Base-by-base conservation (phyloP, 805 yeast species). In the Metschnikowia borealis region DNA sequence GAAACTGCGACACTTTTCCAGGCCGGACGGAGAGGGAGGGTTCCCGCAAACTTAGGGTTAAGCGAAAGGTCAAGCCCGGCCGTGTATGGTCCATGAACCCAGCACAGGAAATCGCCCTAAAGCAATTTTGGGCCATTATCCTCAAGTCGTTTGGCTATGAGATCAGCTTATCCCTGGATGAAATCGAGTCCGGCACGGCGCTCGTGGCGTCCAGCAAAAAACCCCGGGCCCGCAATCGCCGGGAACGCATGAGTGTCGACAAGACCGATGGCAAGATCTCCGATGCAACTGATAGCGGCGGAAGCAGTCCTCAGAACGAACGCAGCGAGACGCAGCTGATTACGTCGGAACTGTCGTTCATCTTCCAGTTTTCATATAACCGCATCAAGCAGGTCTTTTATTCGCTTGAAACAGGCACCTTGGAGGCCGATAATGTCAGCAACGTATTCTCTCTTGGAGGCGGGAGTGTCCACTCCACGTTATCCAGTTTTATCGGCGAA, bases 51-150 rank as follows among this genome's bases (percentile, higher is more conserved):
- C 46, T n/a, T 18, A 20, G 33, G 17, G 46, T 43, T 15, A 33
- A 34, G 21, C 39, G 46, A 11, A 23, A 29, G 4, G n/a, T 33
- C 29, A 37, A 44, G 13, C 51, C 46, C 14, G 54, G 46, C 3
- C 42, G 55, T 7, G 43, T 50, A 17, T 53, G 55, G 55, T 45
- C 49, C 11, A 37, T 53, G 45, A 38, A 13, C 17, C n/a, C 29
- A 35, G 31, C n/a, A 26, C 54, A 54, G 44, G 57, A 54, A 33
- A 36, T 54, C 10, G 54, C 56, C 11, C 47, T 54, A 18, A 54
- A 54, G 35, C 51, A 50, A n/a, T 45, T 54, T 15, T 54, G 57
- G 57, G 56, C 56, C 8, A 40, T 42, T 14, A 47, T 54, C 18
- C 42, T 54, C 36, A 54, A 52, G 44, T 47, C 46, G 15, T 54